Evolutionary conservation across 176 grass and related monocot genomes (phyloP), one percentile per base, ranked within the genome.

Genomic region (Aegilops sharonensis): DNA sequence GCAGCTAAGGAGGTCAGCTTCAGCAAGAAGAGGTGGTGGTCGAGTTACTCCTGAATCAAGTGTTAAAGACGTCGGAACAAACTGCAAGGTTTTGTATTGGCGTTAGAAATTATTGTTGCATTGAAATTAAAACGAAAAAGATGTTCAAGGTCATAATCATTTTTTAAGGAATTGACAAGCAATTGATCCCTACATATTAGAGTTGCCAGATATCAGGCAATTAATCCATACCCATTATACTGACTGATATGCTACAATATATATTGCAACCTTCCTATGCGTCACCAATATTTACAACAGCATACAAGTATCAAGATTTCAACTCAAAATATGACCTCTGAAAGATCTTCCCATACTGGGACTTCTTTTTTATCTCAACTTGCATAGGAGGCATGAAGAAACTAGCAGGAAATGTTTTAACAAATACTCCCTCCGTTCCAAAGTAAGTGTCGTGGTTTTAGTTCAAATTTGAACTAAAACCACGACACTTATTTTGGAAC

Each of bases 31-130:
- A 91, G 93, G 91, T 6, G 93, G 93, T 65, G 96, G 96, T 48
- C 89, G 84, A 57, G 96, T 98, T 64, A 98, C 88, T 84, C 96
- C 96, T 75, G 96, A 92, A 94, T 98, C 93, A 86, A 98, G 96
- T 17, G 91, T 95, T 90, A 95, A 94, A 85, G 77, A 82, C 77
- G 91, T 94, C 25, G 96, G 91, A 90, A 98, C 56, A 94, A 98
- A 98, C 96, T 98, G 89, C 72, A 81, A 77, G 78, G 61, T 90
- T 70, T 83, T 82, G 29, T 78, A 69, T 72, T 75, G 54, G 66
- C 70, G 29, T 54, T 72, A 27, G 66, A 54, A 15, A 48, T 60
- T 67, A 83, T 25, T 82, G 42, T 78, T 48, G 9, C 60, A 75
- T 42, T 34, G 40, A 14, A 78, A 78, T 71, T 64, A 63, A 37